Evolutionary conservation across 2,329 filamentous ascomycete genomes (phyloP).

Genomic region (Stenocarpella maydis): DNA sequence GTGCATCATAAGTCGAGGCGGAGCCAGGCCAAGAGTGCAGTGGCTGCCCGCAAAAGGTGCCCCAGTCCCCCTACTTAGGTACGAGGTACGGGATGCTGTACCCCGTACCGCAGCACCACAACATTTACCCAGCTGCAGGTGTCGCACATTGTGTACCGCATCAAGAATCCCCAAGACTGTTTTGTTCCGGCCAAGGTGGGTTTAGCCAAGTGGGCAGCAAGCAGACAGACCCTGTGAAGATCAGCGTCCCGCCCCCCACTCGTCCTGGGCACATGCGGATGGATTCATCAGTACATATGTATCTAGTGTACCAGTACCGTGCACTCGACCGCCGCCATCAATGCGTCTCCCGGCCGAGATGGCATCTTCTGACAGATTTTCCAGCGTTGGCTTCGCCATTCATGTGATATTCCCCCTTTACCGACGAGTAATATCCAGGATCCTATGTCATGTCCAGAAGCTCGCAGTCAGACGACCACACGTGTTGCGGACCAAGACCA

Average conservation of each 20-base stretch:
- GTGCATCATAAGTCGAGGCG: not conserved
- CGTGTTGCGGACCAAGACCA: not conserved
- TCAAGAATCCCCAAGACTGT: not conserved
- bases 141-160: not conserved
- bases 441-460: not conserved
- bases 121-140: not conserved
- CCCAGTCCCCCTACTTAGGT: no score
- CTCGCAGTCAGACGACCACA: not conserved
- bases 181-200: constrained; percentile 2
- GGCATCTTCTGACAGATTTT: not conserved
- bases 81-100: not conserved
- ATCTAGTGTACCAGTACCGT: not conserved
- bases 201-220: not conserved
- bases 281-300: not conserved
- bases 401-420: not conserved
- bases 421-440: not conserved
- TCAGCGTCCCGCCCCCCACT: constrained; percentile 23
- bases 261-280: constrained; percentile 10
- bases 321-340: constrained; percentile 11
- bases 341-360: constrained; percentile 10
- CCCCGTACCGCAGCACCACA: not conserved
- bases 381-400: not conserved
- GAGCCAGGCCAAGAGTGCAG: no score
- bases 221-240: constrained; percentile 9
- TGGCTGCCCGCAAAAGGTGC: no score